Conservation (phyloP, 208 protist genomes). For the Leishmania braziliensis region DNA sequence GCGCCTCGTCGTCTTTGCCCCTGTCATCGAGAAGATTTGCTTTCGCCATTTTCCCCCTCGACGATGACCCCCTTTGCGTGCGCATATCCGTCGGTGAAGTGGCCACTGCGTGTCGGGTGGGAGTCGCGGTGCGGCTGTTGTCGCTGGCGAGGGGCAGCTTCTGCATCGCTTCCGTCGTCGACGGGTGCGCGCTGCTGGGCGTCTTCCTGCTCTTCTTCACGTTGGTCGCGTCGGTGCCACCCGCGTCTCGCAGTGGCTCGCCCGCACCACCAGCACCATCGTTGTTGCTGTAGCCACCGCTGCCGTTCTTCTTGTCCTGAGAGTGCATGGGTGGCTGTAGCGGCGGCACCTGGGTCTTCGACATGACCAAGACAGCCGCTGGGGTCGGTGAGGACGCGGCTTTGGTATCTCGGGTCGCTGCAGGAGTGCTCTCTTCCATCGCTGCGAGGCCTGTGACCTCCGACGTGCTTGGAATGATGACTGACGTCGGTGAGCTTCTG, state of each 20-base stretch:
- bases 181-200: not conserved
- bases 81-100: not conserved
- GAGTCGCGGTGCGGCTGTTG: not conserved
- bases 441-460: not conserved
- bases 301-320: not conserved
- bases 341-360: not conserved
- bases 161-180: not conserved
- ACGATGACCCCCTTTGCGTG: not conserved
- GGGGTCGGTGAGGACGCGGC: not conserved
- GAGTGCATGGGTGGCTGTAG: not conserved
- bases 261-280: not conserved
- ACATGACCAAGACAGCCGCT: not conserved
- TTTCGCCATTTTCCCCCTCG: not conserved
- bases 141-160: not conserved
- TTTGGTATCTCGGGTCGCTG: not conserved
- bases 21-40: not conserved
- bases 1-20: not conserved
- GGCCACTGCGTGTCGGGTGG: not conserved
- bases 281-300: not conserved
- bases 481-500: not conserved
- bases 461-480: not conserved
- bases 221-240: not conserved
- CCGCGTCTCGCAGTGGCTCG: not conserved
- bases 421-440: not conserved
- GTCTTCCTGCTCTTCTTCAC: not conserved